These are phyloP conservation scores for Dactylella cylindrospora DNA, from an alignment of 2,329 filamentous ascomycete species.

Conservation along the genomic window DNA sequence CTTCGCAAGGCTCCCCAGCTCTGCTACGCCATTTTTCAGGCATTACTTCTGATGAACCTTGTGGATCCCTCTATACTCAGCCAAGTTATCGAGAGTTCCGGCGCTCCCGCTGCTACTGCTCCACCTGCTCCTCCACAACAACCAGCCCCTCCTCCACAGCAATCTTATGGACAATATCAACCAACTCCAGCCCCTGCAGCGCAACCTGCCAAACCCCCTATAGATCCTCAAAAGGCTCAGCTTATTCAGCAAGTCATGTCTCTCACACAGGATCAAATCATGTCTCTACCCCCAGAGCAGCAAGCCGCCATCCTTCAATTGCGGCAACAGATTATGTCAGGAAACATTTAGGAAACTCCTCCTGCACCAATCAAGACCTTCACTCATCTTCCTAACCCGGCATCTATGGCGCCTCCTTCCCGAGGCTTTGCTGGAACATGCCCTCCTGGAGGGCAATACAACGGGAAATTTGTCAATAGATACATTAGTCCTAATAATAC, in stretches of 20 bases:
- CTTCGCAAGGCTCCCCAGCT: slow-evolving; percentile 67
- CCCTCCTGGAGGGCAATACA: neutral
- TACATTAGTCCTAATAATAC: too few species aligned
- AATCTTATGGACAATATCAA: slow-evolving; percentile 48
- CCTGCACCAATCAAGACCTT: slow-evolving; percentile 21
- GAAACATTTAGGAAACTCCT: slow-evolving; percentile 39
- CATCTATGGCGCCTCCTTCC: slow-evolving; percentile 35
- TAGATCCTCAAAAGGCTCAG: slow-evolving; percentile 57
- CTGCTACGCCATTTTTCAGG: slow-evolving; percentile 70
- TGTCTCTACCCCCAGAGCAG: slow-evolving; percentile 60
- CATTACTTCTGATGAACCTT: slow-evolving; percentile 69
- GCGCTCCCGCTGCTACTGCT: slow-evolving; percentile 44
- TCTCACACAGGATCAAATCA: slow-evolving; percentile 63
- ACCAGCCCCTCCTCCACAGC: slow-evolving; percentile 50
- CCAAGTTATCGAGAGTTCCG: slow-evolving; percentile 61
- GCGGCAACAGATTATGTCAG: slow-evolving; percentile 58
- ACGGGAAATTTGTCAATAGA: slow-evolving; percentile 22
- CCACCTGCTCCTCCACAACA: slow-evolving; percentile 46
- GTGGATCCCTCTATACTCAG: slow-evolving; percentile 64
- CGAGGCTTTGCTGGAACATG: neutral
- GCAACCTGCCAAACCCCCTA: slow-evolving; percentile 48
- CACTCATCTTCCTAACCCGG: slow-evolving; percentile 4
- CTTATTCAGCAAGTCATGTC: slow-evolving; percentile 63
- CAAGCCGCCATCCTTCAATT: slow-evolving; percentile 63
- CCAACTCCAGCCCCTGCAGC: slow-evolving; percentile 49